Evolutionary conservation across 768 basidiomycete genomes (phyloP), one percentile per base, ranked within the genome.

Genomic region (Coprinellus aureogranulatus): DNA sequence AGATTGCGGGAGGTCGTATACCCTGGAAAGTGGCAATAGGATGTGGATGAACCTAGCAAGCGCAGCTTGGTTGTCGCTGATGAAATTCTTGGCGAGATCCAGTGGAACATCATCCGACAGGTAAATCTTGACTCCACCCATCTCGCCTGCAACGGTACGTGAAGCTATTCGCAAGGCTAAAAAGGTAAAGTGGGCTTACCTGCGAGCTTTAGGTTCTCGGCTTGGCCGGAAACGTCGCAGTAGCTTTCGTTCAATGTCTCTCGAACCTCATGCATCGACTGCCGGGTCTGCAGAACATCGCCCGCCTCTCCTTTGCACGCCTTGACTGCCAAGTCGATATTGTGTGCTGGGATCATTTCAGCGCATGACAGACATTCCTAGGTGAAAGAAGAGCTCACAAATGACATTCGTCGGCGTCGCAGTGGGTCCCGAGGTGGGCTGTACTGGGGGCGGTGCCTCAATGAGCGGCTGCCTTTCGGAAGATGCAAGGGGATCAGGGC

Each of bases 161-260:
- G 10, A 41, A 31, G 27, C 26, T 34, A 14, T 14, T 34, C 8
- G 34, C 23, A 14, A 26, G 30, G 22, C 28, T 23, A 4, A 18
- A 16, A 47, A 14, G 41, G 1, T n/a, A 4, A 34, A 18, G 9
- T 41, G 25, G 41, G 63, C 80, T 46, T 60, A 85, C 89, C 90
- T n/a, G 86, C 75, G 41, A 80, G 69, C 30, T 74, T 78, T 53
- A 93, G 70, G 65, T 90, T 81, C 8, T 81, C 82, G 18, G 76
- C 76, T 44, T 80, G 75, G 1, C 88, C 90, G 50, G 86, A 87
- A 12, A 86, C 71, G 68, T 94, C 92, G 61, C 92, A 93, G 65
- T 93, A 94, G 2, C 89, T 87, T 60, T 91, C 89, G 60, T 90
- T 77, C n/a, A 89, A 65, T 8, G 85, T 84, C 65, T 92, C 90